A percentile compares a stretch with the other conserved stretches of the same genome.
Conservation (phyloP, 2,329 filamentous ascomycete genomes). For the Fusarium sp. region DNA sequence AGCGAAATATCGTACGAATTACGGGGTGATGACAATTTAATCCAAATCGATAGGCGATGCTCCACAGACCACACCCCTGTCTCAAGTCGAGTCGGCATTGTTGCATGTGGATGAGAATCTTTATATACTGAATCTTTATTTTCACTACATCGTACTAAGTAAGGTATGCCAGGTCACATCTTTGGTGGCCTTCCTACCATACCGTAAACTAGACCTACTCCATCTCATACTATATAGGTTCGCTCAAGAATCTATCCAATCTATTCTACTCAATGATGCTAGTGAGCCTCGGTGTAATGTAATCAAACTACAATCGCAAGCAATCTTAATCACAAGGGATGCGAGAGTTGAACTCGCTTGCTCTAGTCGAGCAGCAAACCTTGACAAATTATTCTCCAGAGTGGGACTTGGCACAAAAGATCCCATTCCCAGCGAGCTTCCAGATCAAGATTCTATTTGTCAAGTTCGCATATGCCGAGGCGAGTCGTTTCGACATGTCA, state of each 20-base stretch:
- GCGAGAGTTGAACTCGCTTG: background rate
- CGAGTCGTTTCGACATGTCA: background rate
- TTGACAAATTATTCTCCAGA: background rate
- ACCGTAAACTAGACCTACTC: background rate
- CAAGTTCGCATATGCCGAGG: slow-evolving; percentile 20
- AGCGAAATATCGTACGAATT: background rate
- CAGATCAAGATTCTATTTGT: slow-evolving; percentile 18
- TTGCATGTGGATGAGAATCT: background rate
- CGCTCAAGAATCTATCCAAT: background rate
- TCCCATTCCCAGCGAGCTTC: slow-evolving; percentile 6
- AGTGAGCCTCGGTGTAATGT: background rate
- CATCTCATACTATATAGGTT: background rate
- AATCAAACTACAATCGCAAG: background rate
- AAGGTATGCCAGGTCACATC: background rate
- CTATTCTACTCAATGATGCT: background rate
- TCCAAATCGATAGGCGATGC: background rate
- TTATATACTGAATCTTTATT: background rate
- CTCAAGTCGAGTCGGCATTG: background rate
- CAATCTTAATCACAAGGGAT: background rate
- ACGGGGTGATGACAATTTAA: background rate
- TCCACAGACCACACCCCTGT: background rate
- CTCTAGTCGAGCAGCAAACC: background rate
- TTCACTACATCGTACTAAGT: background rate
- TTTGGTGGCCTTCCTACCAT: background rate
- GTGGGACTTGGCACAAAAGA: slow-evolving; percentile 10